Evolutionary conservation across 495 filamentous ascomycete genomes (phyloP).

Genomic region (Trypethelium eluteriae): DNA sequence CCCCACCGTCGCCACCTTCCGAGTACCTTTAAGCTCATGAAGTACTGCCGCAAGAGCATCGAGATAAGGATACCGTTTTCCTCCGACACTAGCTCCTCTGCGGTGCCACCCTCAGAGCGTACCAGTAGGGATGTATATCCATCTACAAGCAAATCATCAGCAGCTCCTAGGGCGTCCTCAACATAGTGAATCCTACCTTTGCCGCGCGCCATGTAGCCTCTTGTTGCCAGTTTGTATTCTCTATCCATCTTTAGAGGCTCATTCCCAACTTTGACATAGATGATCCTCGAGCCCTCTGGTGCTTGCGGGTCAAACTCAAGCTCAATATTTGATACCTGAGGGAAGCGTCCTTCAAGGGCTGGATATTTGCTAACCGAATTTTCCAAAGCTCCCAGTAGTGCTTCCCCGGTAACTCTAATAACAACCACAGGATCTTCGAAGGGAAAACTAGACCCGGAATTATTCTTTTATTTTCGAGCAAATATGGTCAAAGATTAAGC

Average conservation of each 20-base stretch:
- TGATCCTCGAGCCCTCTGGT: conserved; percentile 54
- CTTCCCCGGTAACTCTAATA: conserved; percentile 56
- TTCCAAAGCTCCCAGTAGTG: conserved; percentile 67
- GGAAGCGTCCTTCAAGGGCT: conserved; percentile 71
- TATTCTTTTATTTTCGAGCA: not conserved
- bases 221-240: conserved; percentile 61
- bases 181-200: conserved; percentile 41
- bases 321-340: conserved; percentile 74
- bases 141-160: conserved; percentile 38
- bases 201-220: conserved; percentile 78
- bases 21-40: conserved; percentile 71
- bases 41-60: conserved; percentile 80
- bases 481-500: not conserved
- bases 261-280: conserved; percentile 51
- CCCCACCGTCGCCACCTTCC: conserved; percentile 67
- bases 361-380: conserved; percentile 74
- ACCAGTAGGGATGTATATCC: conserved; percentile 68
- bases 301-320: conserved; percentile 59
- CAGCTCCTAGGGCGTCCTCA: not conserved
- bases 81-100: conserved; percentile 70
- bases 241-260: conserved; percentile 51
- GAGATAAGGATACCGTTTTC: conserved; percentile 81
- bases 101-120: conserved; percentile 59
- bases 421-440: conserved; percentile 88
- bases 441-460: conserved; percentile 70